A percentile compares a stretch with the other conserved stretches of the same genome.
Evolutionary conservation across 352 stramenopile genomes (phyloP).

Genomic region (Phytophthora sansomeana): DNA sequence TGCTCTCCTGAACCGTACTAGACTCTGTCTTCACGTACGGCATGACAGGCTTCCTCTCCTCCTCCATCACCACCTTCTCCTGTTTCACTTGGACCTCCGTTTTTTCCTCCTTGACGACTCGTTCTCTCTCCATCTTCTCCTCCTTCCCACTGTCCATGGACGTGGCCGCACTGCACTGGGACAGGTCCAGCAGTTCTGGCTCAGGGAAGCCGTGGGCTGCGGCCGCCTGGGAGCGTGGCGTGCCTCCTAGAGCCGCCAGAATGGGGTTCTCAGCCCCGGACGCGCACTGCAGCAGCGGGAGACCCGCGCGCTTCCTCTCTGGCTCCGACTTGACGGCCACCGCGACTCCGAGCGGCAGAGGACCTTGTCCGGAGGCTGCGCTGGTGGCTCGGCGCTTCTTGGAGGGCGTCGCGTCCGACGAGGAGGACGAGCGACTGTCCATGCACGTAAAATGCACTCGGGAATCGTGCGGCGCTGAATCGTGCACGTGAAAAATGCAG

Average conservation of each 20-base stretch:
- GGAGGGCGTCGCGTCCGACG: constrained; percentile 50
- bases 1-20: constrained; percentile 1
- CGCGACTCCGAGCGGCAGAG: constrained; percentile 20
- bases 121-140: constrained; percentile 17
- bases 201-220: constrained; percentile 32
- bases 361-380: constrained; percentile 3
- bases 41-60: constrained; percentile 13
- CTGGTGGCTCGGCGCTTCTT: constrained; percentile 58
- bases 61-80: constrained; percentile 5
- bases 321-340: constrained; percentile 17
- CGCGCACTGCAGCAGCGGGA: constrained; percentile 35
- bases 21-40: constrained; percentile 15
- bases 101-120: constrained; percentile 3
- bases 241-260: constrained; percentile 66
- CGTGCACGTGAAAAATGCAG: too few species aligned
- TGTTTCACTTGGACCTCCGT: constrained; percentile 6
- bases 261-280: constrained; percentile 63
- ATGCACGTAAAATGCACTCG: constrained; percentile 12
- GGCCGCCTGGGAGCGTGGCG: constrained; percentile 44
- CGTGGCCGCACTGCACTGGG: constrained; percentile 17
- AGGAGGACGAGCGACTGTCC: constrained; percentile 25
- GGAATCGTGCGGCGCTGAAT: not conserved
- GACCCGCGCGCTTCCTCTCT: constrained; percentile 16
- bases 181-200: constrained; percentile 56
- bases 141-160: constrained; percentile 22